Percentiles rank a stretch among this genome's conserved stretches.
Conservation (phyloP, 495 filamentous ascomycete species). For the Podospora pseudocomata region DNA sequence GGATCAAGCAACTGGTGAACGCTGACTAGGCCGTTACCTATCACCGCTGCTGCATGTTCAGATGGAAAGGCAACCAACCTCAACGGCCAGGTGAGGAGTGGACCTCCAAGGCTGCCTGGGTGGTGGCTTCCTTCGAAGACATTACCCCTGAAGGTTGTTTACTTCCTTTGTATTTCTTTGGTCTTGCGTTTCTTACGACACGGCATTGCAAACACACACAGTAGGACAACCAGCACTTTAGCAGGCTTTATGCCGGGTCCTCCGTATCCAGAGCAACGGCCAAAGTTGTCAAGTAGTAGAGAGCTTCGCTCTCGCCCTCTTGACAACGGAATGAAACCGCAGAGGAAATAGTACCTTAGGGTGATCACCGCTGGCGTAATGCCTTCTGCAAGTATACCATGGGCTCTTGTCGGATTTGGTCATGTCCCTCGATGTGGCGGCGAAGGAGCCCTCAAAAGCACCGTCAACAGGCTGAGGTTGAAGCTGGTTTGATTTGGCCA, state of each 20-base stretch:
- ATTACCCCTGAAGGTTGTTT: too few relatives aligned
- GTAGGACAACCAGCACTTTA: too few relatives aligned
- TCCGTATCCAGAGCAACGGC: too few relatives aligned
- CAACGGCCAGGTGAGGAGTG: background rate
- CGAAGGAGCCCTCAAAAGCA: conserved; percentile 24
- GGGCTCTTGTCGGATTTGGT: conserved; percentile 6
- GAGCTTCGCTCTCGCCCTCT: too few relatives aligned
- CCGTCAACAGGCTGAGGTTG: conserved; percentile 13
- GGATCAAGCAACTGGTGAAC: background rate
- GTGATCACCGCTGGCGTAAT: conserved; percentile 8
- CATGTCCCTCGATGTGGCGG: conserved; percentile 11
- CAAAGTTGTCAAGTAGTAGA: too few relatives aligned
- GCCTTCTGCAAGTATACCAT: conserved; percentile 19
- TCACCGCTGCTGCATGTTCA: background rate
- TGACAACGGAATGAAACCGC: too few relatives aligned
- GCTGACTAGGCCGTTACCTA: background rate
- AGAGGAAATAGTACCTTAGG: too few relatives aligned
- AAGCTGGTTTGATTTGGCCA: background rate
- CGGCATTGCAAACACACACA: too few relatives aligned
- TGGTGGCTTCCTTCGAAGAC: too few relatives aligned
- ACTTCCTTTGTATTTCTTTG: too few relatives aligned
- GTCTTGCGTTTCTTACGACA: too few relatives aligned
- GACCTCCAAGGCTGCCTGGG: background rate
- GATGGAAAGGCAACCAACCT: background rate
- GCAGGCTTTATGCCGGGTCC: too few relatives aligned